Conservation (phyloP, 495 filamentous ascomycete species). For the Penicillium maclennaniae region DNA sequence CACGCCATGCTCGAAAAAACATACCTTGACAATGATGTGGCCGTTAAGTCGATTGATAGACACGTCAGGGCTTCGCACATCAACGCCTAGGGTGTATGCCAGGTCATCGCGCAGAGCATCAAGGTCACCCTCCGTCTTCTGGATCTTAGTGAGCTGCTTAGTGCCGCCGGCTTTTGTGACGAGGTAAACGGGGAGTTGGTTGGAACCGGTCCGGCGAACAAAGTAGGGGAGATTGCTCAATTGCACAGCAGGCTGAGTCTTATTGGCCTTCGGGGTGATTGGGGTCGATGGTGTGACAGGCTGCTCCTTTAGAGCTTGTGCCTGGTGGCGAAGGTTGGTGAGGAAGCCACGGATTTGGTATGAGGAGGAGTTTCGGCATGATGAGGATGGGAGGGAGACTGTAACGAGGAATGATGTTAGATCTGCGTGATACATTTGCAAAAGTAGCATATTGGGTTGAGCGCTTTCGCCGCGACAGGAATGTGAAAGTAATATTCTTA, state of each 20-base stretch:
- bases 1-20: conserved; percentile 1
- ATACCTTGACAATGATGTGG: conserved; percentile 63
- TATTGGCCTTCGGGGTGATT: conserved; percentile 20
- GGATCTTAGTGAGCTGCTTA: conserved; percentile 66
- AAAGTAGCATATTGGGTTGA: neutral
- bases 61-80: conserved; percentile 38
- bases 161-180: conserved; percentile 73
- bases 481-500: neutral
- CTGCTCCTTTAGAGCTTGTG: conserved; percentile 38
- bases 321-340: conserved; percentile 37
- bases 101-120: conserved; percentile 51
- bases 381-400: conserved; percentile 14
- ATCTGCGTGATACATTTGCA: neutral
- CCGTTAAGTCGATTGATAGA: conserved; percentile 56
- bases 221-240: conserved; percentile 60
- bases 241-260: conserved; percentile 24
- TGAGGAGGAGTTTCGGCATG: conserved; percentile 11
- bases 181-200: conserved; percentile 77
- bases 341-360: conserved; percentile 42
- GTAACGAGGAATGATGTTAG: neutral
- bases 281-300: conserved; percentile 24
- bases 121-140: conserved; percentile 73
- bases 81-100: conserved; percentile 43
- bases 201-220: conserved; percentile 64
- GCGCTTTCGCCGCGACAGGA: neutral